Conservation (phyloP, 495 filamentous ascomycete species). For the Cetradonia linearis region DNA sequence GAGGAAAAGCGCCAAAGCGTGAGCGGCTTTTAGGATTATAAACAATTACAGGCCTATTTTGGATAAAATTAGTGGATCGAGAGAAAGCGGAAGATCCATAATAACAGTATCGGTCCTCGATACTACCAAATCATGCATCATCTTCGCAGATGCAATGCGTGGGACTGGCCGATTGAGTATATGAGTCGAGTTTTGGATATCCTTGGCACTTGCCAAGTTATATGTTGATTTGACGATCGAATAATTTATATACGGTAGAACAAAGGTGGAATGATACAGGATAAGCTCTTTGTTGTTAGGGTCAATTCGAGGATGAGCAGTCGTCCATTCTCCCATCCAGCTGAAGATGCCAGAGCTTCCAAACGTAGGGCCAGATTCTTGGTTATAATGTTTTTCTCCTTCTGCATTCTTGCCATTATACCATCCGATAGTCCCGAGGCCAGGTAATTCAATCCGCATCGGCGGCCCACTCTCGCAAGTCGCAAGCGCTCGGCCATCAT, state of each 20-base stretch:
- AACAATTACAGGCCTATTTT: conserved; percentile 41
- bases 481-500: conserved; percentile 54
- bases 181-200: neutral
- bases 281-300: conserved; percentile 49
- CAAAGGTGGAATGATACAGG: conserved; percentile 50
- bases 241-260: conserved; percentile 54
- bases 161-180: conserved; percentile 41
- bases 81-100: conserved; percentile 52
- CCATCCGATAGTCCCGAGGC: conserved; percentile 55
- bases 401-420: conserved; percentile 50
- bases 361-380: conserved; percentile 30
- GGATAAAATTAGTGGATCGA: conserved; percentile 47
- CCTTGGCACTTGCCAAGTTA: conserved; percentile 11
- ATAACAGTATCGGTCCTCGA: conserved; percentile 49
- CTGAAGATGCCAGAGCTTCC: conserved; percentile 41
- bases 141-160: conserved; percentile 48
- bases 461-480: conserved; percentile 60
- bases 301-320: conserved; percentile 56
- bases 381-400: conserved; percentile 15
- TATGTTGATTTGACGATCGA: conserved; percentile 41
- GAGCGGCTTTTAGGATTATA: conserved; percentile 44
- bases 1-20: conserved; percentile 54
- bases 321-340: conserved; percentile 58
- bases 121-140: conserved; percentile 67
- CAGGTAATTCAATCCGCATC: conserved; percentile 49